A percentile compares a stretch with the other conserved stretches of the same genome.
Conservation (phyloP, 169 alveolate genomes). For the Neospora caninum region DNA sequence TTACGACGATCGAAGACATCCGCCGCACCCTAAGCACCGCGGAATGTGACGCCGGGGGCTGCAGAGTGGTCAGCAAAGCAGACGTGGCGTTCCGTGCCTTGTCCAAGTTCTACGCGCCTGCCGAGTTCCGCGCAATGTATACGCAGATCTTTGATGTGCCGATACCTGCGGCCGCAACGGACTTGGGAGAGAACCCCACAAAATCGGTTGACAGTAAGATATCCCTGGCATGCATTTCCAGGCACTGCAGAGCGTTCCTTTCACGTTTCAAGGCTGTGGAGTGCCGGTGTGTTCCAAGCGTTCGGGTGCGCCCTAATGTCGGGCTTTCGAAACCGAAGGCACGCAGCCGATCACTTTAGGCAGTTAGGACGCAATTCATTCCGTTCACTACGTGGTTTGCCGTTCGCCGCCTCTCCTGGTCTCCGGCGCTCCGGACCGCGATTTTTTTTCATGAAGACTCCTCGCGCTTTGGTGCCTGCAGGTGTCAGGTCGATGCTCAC, state of each 20-base stretch:
- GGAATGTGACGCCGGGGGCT: not conserved
- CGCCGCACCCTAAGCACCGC: not conserved
- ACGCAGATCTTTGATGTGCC: not conserved
- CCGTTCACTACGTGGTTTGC: too few species aligned
- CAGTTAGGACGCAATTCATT: too few species aligned
- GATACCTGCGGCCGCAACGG: not conserved
- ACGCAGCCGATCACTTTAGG: too few species aligned
- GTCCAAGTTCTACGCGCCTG: conserved; percentile 9
- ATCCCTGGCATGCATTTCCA: not conserved
- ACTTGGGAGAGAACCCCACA: not conserved
- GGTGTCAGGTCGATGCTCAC: conserved; percentile 6
- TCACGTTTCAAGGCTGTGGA: too few species aligned
- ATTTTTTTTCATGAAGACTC: not conserved
- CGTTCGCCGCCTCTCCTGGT: too few species aligned
- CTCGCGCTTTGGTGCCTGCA: not conserved
- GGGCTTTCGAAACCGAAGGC: too few species aligned
- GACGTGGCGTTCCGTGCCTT: not conserved
- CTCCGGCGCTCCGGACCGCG: too few species aligned
- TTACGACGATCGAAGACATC: not conserved
- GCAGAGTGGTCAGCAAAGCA: not conserved
- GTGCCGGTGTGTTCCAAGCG: too few species aligned
- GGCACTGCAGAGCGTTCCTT: too few species aligned
- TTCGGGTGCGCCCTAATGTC: too few species aligned
- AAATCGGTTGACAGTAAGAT: not conserved
- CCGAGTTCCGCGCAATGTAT: not conserved